phyloP scores from a whole-genome alignment of 495 filamentous ascomycete species.

The Podospora didyma region DNA sequence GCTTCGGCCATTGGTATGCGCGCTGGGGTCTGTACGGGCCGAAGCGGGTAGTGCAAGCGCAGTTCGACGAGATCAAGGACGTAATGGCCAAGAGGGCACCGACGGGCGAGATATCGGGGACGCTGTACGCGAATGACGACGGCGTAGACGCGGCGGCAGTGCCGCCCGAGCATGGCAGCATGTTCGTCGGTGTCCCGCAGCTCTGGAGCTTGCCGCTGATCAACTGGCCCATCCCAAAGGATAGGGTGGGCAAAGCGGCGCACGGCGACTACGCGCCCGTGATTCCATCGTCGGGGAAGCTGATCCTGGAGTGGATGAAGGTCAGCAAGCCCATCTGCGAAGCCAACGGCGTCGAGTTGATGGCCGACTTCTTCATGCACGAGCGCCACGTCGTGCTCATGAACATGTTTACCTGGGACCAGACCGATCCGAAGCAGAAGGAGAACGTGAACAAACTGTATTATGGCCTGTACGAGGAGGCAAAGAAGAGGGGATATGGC shows the following conservation, averaged over 20 bases:
- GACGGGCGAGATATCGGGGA: constrained; percentile 30
- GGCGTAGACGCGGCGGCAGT: constrained; percentile 38
- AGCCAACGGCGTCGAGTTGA: constrained; percentile 37
- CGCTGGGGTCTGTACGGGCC: constrained; percentile 47
- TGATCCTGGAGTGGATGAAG: constrained; percentile 36
- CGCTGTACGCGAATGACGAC: constrained; percentile 33
- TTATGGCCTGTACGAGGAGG: constrained; percentile 30
- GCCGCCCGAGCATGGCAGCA: constrained; percentile 30
- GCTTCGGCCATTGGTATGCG: constrained; percentile 42
- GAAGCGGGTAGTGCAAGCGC: constrained; percentile 39
- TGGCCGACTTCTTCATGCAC: constrained; percentile 44
- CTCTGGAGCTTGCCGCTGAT: constrained; percentile 41
- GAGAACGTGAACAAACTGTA: constrained; percentile 26
- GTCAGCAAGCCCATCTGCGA: constrained; percentile 34
- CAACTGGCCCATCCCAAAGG: constrained; percentile 31
- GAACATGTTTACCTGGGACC: constrained; percentile 43
- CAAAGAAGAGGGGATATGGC: constrained; percentile 35
- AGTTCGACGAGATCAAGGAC: constrained; percentile 41
- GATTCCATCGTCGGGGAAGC: constrained; percentile 35
- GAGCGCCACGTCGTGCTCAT: constrained; percentile 40
- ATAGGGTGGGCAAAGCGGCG: constrained; percentile 29
- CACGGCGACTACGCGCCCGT: constrained; percentile 43
- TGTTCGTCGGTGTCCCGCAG: constrained; percentile 37
- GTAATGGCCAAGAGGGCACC: constrained; percentile 30
- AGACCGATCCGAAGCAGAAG: constrained; percentile 32